Evolutionary conservation across 2,329 filamentous ascomycete species (phyloP), one percentile per base, ranked within the genome.

Genomic region (Zymoseptoria crescenta): DNA sequence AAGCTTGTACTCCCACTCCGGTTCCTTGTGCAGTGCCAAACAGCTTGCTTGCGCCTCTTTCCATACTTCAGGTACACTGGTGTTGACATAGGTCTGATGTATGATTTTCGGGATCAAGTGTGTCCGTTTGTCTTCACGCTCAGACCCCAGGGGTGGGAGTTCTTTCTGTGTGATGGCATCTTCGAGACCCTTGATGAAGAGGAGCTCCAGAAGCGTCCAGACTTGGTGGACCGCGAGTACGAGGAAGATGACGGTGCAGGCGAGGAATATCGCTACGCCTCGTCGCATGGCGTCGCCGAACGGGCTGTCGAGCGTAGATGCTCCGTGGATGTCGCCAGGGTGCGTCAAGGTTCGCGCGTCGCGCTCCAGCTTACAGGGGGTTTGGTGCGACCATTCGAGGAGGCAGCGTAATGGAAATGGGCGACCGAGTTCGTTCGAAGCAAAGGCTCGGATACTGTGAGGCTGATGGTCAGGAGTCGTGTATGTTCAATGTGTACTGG

Each of bases 41-140:
- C 88, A 91, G 66, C 80, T 86, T 73, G 84, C 76, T 65, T 88
- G 86, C 30, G 86, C 80, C 8, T 79, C 79, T 59, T 78, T 74
- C 88, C 88, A 91, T 56, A 85, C 81, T 52, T 75, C 76, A 0
- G 87, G 87, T 48, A 91, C 84, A 50, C 80, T 83, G 58, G 86
- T 82, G 70, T 88, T 89, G 68, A 83, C 83, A 74, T 89, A 89
- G 8, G 87, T 89, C 72, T 90, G 87, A 75, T 90, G 87, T 58
- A 90, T 88, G 69, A 90, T 89, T 74, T 87, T 88, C 53, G 87
- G 87, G 54, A 90, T 88, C 64, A 88, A 72, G 65, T 85, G 83
- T 8, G 81, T 79, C 35, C 35, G 10, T 45, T 45, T 56, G n/a
- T 57, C 52, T 10, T 61, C 55, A 9, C 54, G 41, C 62, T 80